Evolutionary conservation across 257 asterid species (phyloP), one percentile per base, ranked within the genome.

Genomic region (Penstemon barbatus): DNA sequence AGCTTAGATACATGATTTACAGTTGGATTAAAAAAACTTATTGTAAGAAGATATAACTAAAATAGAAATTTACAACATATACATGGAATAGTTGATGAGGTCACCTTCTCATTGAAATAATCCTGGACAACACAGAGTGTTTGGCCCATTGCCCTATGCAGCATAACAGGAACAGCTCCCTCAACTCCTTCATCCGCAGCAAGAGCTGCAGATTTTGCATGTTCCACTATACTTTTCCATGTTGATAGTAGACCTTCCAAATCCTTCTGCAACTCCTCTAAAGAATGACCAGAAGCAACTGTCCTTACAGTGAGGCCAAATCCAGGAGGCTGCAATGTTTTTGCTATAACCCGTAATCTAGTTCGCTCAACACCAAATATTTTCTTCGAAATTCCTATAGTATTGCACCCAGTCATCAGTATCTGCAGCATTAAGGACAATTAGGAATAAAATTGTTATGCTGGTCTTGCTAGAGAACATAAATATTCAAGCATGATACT

Each of bases 101-200:
- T 61, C 78, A 87, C 99, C 95, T 85, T 89, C 71, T 89, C 97
- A 65, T 69, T 89, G 77, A 94, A 94, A 85, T 89, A 90, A 78
- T 94, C 99, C 79, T 91, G 99, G 81, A 83, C 99, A 72, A 94
- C 89, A 5, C 89, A 85, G 65, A 91, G 97, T 51, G 99, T 94
- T 81, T 94, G 92, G 49, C 92, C 94, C 97, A 89, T 90, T 59
- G 97, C 97, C 73, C 82, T 85, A 75, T 94, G 97, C 83, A 94
- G 79, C 83, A 91, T 71, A 81, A 80, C 84, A 57, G 99, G 99
- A 78, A 89, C 78, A 74, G 99, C 96, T 76, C 96, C 99, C 61
- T 89, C 88, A 73, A 94, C 84, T 52, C 97, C 97, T 89, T 91
- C 99, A 69, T 91, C 93, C 52, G 97, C 96, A 74, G 97, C 99